Conservation (phyloP, 2,329 filamentous ascomycete species). For the Cladorrhinum sp. region DNA sequence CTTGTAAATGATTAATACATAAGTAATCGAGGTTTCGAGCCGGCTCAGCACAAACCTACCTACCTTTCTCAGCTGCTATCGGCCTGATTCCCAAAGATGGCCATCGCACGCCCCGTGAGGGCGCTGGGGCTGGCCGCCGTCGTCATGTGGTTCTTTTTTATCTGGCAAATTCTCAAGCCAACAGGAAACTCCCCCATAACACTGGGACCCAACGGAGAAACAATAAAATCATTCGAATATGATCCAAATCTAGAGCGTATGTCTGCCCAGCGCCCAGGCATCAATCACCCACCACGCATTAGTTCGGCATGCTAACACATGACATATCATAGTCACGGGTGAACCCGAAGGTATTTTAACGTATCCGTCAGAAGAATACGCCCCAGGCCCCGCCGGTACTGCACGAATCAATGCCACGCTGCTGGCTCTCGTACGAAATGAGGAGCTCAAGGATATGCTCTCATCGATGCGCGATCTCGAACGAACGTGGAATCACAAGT, state of each 20-base stretch:
- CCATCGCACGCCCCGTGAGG: slow-evolving; percentile 79
- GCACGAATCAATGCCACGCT: slow-evolving; percentile 91
- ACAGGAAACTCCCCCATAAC: slow-evolving; percentile 40
- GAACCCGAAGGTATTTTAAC: slow-evolving; percentile 77
- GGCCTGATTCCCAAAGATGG: slow-evolving; percentile 56
- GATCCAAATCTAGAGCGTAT: slow-evolving; percentile 87
- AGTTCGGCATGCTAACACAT: slow-evolving; percentile 10
- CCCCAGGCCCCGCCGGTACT: slow-evolving; percentile 68
- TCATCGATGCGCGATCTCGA: slow-evolving; percentile 89
- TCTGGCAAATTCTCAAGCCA: slow-evolving; percentile 70
- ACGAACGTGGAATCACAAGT: slow-evolving; percentile 94
- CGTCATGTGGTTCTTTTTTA: slow-evolving; percentile 72
- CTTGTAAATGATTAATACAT: slow-evolving; percentile 8
- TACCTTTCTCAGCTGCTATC: background rate
- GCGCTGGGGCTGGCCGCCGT: slow-evolving; percentile 70
- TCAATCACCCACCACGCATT: background rate
- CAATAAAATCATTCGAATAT: slow-evolving; percentile 48
- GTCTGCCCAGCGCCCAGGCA: slow-evolving; percentile 33
- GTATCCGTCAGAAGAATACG: slow-evolving; percentile 74
- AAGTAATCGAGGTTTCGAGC: background rate
- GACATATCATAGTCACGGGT: slow-evolving; percentile 62
- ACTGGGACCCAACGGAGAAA: slow-evolving; percentile 35
- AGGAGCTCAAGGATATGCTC: slow-evolving; percentile 80
- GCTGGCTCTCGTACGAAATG: slow-evolving; percentile 86
- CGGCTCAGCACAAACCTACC: background rate